Percentiles rank a stretch among this genome's conserved stretches.
These are phyloP conservation scores for Bacidia rubella DNA, from an alignment of 495 filamentous ascomycete species.

Conservation along the genomic window DNA sequence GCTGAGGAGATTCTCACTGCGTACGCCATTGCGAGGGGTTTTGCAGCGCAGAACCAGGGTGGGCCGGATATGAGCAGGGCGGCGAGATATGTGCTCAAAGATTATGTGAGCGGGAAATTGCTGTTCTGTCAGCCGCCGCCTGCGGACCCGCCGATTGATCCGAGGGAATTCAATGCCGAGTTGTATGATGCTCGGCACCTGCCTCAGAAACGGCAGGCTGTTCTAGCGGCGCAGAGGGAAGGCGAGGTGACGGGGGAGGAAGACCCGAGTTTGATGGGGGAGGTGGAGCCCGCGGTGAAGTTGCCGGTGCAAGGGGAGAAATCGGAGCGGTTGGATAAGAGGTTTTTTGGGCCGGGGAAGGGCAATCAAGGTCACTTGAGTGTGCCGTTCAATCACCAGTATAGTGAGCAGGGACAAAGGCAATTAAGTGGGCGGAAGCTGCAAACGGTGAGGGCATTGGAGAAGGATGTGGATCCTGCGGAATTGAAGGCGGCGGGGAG, in stretches of 20 bases:
- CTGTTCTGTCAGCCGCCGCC: constrained; percentile 86
- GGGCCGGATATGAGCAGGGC: constrained; percentile 89
- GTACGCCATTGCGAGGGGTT: constrained; percentile 81
- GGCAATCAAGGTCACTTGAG: constrained; percentile 50
- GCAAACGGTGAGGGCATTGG: constrained; percentile 68
- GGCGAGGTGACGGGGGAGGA: constrained; percentile 19
- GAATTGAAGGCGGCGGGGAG: constrained; percentile 54
- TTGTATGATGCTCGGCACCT: constrained; percentile 73
- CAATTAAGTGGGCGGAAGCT: constrained; percentile 71
- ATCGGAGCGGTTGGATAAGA: constrained; percentile 63
- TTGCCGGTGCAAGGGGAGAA: constrained; percentile 42
- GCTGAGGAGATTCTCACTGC: constrained; percentile 75
- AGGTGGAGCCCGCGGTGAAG: constrained; percentile 21
- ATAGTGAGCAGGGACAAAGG: constrained; percentile 74
- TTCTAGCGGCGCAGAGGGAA: constrained; percentile 26
- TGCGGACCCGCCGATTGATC: constrained; percentile 45
- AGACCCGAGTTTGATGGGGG: constrained; percentile 26
- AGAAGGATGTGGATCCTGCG: constrained; percentile 70
- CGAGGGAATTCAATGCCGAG: constrained; percentile 68
- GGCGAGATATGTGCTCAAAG: constrained; percentile 82
- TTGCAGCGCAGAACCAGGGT: constrained; percentile 72
- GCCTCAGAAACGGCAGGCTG: constrained; percentile 54
- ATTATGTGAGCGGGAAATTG: constrained; percentile 93
- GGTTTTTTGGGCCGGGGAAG: constrained; percentile 64
- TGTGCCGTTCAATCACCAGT: constrained; percentile 75